Percentiles rank a stretch among this genome's conserved stretches.
Evolutionary conservation across 2,329 filamentous ascomycete genomes (phyloP).

Genomic region (Xylaria sp.): DNA sequence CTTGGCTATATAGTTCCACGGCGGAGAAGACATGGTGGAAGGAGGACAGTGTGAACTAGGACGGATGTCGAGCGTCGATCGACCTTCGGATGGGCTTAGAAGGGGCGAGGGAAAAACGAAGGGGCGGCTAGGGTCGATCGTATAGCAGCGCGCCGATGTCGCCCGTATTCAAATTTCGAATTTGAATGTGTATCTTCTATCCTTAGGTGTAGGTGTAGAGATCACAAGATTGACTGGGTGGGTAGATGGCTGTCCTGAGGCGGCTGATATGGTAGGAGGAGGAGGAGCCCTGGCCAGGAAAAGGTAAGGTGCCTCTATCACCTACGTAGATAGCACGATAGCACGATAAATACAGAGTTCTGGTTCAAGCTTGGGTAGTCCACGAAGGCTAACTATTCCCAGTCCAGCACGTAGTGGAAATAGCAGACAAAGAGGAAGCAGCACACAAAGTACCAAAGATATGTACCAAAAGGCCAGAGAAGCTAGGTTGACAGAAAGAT

Average conservation of each 20-base stretch:
- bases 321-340: constrained; percentile 8
- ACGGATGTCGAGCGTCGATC: constrained; percentile 8
- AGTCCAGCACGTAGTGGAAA: neutral
- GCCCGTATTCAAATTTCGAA: constrained; percentile 1
- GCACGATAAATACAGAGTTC: neutral
- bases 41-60: neutral
- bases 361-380: neutral
- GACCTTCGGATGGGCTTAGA: neutral
- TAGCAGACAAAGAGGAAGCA: neutral
- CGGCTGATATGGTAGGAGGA: neutral
- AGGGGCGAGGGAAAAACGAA: constrained; percentile 7
- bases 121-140: constrained; percentile 4
- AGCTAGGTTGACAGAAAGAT: neutral
- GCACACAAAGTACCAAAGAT: neutral
- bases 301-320: neutral
- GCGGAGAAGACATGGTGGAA: constrained; percentile 62
- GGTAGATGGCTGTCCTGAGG: neutral
- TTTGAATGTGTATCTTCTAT: constrained; percentile 15
- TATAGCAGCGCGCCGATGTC: neutral
- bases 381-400: neutral
- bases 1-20: constrained; percentile 99
- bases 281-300: neutral
- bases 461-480: neutral
- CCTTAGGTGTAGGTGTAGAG: neutral
- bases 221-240: neutral